Conservation (phyloP, 2,329 filamentous ascomycete genomes). For the Microdochium bolleyi region DNA sequence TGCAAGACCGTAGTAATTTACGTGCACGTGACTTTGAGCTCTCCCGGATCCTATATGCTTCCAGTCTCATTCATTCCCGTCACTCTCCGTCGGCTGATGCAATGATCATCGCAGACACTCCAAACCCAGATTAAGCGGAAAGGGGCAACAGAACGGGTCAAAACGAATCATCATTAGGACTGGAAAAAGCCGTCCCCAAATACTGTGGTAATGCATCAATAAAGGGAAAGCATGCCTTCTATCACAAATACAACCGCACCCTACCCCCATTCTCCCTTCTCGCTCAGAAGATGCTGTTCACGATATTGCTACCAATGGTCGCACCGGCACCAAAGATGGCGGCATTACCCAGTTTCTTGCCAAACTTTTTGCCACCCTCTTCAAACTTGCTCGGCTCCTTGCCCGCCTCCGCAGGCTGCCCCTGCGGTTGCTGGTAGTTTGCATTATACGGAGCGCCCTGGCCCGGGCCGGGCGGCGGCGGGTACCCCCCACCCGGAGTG, state of each 20-base stretch:
- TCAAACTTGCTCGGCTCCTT: conserved; percentile 55
- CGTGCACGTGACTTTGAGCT: too few relatives aligned
- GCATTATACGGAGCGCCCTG: conserved; percentile 60
- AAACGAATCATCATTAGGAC: too few relatives aligned
- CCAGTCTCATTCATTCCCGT: too few relatives aligned
- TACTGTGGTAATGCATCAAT: neutral
- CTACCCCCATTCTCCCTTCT: neutral
- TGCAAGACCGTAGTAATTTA: too few relatives aligned
- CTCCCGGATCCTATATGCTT: too few relatives aligned
- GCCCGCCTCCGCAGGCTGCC: conserved; percentile 44
- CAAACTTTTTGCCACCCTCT: conserved; percentile 85
- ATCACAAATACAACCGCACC: neutral
- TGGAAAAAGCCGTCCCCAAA: too few relatives aligned
- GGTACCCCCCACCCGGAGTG: conserved; percentile 29
- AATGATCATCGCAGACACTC: too few relatives aligned
- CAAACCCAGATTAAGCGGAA: too few relatives aligned
- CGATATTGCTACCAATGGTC: conserved; percentile 81
- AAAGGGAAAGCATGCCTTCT: neutral
- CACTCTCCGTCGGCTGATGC: too few relatives aligned
- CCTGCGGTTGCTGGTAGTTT: conserved; percentile 66
- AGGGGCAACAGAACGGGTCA: too few relatives aligned
- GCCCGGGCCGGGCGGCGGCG: conserved; percentile 29
- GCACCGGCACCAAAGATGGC: conserved; percentile 92
- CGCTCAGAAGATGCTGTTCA: conserved; percentile 74
- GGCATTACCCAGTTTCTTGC: conserved; percentile 80